These are phyloP conservation scores for Brassica rapa DNA, from an alignment of 345 rosid species.

Conservation along the genomic window DNA sequence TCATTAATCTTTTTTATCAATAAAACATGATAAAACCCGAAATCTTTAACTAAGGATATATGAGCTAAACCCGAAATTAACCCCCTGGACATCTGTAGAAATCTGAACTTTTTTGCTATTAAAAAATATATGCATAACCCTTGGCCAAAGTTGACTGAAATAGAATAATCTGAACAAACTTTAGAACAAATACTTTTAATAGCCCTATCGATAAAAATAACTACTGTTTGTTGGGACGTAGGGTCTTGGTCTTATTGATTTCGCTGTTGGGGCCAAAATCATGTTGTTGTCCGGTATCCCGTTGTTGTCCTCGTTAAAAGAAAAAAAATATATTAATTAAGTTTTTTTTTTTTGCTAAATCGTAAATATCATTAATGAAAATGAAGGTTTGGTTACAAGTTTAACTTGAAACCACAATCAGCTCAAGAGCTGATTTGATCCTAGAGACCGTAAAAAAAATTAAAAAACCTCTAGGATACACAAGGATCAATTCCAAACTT, in stretches of 20 bases:
- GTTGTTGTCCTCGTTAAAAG: too few species aligned
- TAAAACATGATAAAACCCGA: background rate
- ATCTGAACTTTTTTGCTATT: background rate
- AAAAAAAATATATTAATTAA: too few species aligned
- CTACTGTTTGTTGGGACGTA: slow-evolving; percentile 11
- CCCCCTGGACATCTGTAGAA: background rate
- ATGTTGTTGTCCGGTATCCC: background rate
- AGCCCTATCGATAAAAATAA: background rate
- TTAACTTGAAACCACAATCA: too few species aligned
- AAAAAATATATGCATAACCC: background rate
- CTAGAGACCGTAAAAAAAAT: too few species aligned
- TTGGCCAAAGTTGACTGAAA: background rate
- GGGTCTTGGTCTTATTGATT: slow-evolving; percentile 8
- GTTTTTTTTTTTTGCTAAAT: too few species aligned
- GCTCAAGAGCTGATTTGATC: too few species aligned
- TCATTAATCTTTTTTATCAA: background rate
- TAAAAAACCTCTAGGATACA: too few species aligned
- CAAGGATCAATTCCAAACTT: too few species aligned
- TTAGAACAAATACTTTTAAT: background rate
- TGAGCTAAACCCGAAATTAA: background rate
- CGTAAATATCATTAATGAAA: too few species aligned
- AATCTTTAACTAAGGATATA: background rate
- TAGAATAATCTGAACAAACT: background rate
- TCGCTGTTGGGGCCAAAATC: slow-evolving; percentile 13
- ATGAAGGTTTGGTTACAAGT: too few species aligned